Base-by-base conservation (phyloP, 1,139 yeast genomes). In the Suhomyces bribrorum region DNA sequence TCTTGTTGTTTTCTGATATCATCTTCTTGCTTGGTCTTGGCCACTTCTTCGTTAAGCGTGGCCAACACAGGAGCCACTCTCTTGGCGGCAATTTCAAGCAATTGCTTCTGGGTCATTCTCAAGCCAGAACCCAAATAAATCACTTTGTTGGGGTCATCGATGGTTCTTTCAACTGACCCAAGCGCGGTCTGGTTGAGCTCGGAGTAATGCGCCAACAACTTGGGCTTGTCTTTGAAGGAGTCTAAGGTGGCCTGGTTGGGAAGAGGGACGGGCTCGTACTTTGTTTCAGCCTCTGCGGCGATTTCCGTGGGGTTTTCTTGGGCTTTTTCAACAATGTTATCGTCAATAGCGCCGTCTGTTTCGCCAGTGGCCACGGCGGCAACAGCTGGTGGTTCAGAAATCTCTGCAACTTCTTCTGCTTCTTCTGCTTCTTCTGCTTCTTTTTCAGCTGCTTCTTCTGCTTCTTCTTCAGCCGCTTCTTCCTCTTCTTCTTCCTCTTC, bases 41-140 rank as follows among this genome's bases (percentile, higher is more conserved):
- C 59, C 36, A 77, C 83, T 46, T 75, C 74, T 14, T 70, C 74
- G 49, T 76, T 75, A 52, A 77, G 76, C 46, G 60, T 66, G 31
- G 72, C 64, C 52, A 78, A 63, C 23, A 77, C 75, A 3, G 83
- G 83, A 17, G 79, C 77, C 28, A 78, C 79, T 50, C 83, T 68
- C 47, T 64, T 64, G 29, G 77, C 76, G 17, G 83, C 83, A 54
- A 78, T 73, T 34, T 70, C 82, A 48, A 76, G 64, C 48, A 78
- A 70, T 56, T 77, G 79, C 40, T 72, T 73, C 49, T 77, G 81
- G 29, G 81, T 73, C 67, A 77, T 65, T 40, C 60, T 66, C 56
- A 77, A 66, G 11, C 83, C 83, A 31, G 77, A 71, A 41, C 83
- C 83, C 46, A 78, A 64, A 45, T 75, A 74, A 46, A 77, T 60